Evolutionary conservation across 2,329 filamentous ascomycete genomes (phyloP), one percentile per base, ranked within the genome.

Genomic region (Alternaria brassicicola): DNA sequence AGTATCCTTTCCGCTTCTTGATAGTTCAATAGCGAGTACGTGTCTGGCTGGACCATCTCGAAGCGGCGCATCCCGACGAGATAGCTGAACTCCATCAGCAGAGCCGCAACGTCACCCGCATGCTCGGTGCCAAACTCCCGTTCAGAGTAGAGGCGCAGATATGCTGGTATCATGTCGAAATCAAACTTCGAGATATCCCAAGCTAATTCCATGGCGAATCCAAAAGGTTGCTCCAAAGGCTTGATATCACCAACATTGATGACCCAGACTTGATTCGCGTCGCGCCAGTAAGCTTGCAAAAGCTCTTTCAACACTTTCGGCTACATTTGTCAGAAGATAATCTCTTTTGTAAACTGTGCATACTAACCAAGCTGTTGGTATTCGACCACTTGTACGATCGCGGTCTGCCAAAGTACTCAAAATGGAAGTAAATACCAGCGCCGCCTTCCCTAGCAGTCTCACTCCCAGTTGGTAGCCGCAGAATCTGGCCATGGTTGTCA

Each of bases 161-260:
- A 56, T 9, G 12, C 13, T 15, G 19, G 88, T 79, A 78, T 89
- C 83, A 66, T 67, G 3, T 57, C 26, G n/a, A 52, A 60, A 38
- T 52, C 35, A 21, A 62, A 58, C 8, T 46, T 55, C 5, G 52
- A 49, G 3, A 49, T n/a, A 28, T 71, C n/a, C 52, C 52, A 54
- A 30, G 42, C 43, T 6, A 49, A 39, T 3, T 47, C 43, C 35
- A 38, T 43, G 33, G 41, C 39, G 30, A 52, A 52, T n/a, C 47
- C 36, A 10, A 46, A 21, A 6, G 39, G 45, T 21, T 73, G 46
- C 69, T 79, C 79, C 12, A 87, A 77, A 0, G 84, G 84, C 73
- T 88, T 88, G 46, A 88, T 76, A 64, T 89, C 86, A 21, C 86
- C 86, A 15, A 88, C 83, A 62, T 89, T 89, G 59, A 88, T 84